A percentile compares a stretch with the other conserved stretches of the same genome.
These are phyloP conservation scores for Tremellales sp. DNA, from an alignment of 1,284 basidiomycete species.

Conservation along the genomic window DNA sequence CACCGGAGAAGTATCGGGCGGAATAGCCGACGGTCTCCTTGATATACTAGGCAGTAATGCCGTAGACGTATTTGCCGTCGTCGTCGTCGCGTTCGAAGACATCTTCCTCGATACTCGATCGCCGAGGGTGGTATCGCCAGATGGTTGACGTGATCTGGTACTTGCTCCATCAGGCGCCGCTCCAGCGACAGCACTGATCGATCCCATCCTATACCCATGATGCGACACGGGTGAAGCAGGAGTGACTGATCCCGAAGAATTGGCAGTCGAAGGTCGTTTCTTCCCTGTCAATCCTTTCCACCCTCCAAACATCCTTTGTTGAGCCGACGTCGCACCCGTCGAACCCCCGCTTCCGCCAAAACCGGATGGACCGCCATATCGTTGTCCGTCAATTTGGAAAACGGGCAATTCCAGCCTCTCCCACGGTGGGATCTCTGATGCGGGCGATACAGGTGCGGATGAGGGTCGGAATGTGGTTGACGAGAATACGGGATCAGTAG, in stretches of 20 bases:
- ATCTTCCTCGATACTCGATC: neutral
- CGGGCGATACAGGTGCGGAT: neutral
- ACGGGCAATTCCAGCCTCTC: constrained; percentile 45
- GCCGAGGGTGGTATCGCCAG: neutral
- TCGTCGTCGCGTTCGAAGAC: neutral
- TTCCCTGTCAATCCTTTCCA: constrained; percentile 33
- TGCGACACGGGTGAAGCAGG: neutral
- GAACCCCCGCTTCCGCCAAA: too few species aligned
- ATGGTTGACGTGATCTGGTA: neutral
- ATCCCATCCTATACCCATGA: neutral
- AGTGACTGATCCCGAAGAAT: neutral
- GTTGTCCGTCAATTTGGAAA: constrained; percentile 46
- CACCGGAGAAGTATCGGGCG: neutral
- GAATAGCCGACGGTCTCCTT: neutral
- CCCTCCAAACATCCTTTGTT: constrained; percentile 23
- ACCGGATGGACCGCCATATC: constrained; percentile 30
- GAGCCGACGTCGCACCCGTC: neutral
- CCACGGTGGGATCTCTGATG: constrained; percentile 43
- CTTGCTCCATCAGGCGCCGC: too few species aligned
- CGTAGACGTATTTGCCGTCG: neutral
- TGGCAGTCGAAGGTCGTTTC: constrained; percentile 19
- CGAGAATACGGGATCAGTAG: neutral
- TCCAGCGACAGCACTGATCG: too few species aligned
- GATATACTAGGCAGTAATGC: neutral
- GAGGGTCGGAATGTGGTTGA: neutral